Base-by-base conservation (phyloP, 2,329 filamentous ascomycete species). In the Zymoseptoria passerinii region DNA sequence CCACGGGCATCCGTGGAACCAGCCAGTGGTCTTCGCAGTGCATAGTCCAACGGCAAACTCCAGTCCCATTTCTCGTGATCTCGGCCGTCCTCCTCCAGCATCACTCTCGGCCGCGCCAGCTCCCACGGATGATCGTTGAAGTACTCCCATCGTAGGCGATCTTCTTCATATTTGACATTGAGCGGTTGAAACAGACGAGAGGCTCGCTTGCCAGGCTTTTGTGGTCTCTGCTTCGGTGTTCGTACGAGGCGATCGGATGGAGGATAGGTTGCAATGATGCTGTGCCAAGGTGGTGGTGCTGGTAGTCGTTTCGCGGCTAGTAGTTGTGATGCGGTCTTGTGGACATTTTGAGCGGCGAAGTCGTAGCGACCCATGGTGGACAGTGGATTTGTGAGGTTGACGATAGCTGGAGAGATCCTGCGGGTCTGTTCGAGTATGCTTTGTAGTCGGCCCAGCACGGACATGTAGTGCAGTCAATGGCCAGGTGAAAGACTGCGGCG, bases 71-170 rank as follows among this genome's bases (percentile, higher is more conserved):
- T 79, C 72, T 87, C 83, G 54, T 83, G 79, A 70, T 99, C 92
- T 71, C 87, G 88, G 55, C 94, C 94, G 68, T 92, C 88, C 66
- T 85, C 79, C 76, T 99, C 94, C 8, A 97, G 77, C 52, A 99
- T 79, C 59, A 96, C 80, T 66, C 90, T 82, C 56, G 94, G 94
- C 62, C 92, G 82, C 18, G 94, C 94, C 70, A 99, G 78, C 76
- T 99, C 94, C 94, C 94, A 99, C 4, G 94, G 94, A 72, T 99
- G 94, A 73, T 99, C 92, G 69, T 81, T 84, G 78, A 89, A 99
- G 77, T 97, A 99, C 28, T 86, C 83, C 65, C 76, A 80, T 63
- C 94, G 86, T 69, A 99, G 79, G 60, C 77, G 75, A 75, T 99
- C 94, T 73, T 99, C 94, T 60, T 88, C 83, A 72, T 94, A 96